Evolutionary conservation across 2,329 filamentous ascomycete genomes (phyloP).

Genomic region (Cytospora schulzeri): DNA sequence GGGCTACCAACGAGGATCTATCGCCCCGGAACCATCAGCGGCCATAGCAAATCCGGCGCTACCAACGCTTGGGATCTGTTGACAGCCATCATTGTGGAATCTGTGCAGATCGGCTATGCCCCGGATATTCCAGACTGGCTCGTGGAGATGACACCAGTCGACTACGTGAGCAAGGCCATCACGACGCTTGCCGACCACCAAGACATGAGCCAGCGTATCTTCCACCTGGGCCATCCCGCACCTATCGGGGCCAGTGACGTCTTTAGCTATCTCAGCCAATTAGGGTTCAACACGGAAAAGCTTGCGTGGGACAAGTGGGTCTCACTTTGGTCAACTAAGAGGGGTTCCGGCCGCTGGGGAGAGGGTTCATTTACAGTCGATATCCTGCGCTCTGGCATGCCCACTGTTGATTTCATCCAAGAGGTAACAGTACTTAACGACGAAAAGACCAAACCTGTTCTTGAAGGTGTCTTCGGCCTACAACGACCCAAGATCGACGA

Average conservation of each 20-base stretch:
- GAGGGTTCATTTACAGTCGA: slow-evolving; percentile 77
- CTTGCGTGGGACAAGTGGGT: slow-evolving; percentile 76
- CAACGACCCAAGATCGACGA: slow-evolving; percentile 70
- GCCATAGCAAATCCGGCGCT: slow-evolving; percentile 73
- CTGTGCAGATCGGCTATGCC: slow-evolving; percentile 69
- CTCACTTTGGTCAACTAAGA: slow-evolving; percentile 69
- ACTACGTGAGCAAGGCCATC: slow-evolving; percentile 77
- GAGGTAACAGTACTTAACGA: slow-evolving; percentile 76
- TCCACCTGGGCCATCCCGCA: slow-evolving; percentile 73
- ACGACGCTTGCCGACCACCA: slow-evolving; percentile 68
- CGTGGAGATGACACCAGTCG: slow-evolving; percentile 82
- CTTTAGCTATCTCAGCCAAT: slow-evolving; percentile 63
- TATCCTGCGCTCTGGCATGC: slow-evolving; percentile 80
- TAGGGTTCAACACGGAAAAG: slow-evolving; percentile 71
- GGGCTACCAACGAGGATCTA: slow-evolving; percentile 72
- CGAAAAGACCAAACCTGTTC: slow-evolving; percentile 63
- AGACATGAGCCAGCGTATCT: slow-evolving; percentile 64
- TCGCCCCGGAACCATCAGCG: slow-evolving; percentile 76
- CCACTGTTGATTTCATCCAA: slow-evolving; percentile 69
- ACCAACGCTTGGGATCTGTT: slow-evolving; percentile 79
- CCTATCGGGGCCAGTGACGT: slow-evolving; percentile 68
- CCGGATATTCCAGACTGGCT: slow-evolving; percentile 76
- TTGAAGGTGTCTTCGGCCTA: slow-evolving; percentile 50
- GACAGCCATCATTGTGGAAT: slow-evolving; percentile 76
- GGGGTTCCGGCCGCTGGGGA: slow-evolving; percentile 64